Percentiles rank a stretch among this genome's conserved stretches.
Evolutionary conservation across 441 rosid species (phyloP).

Genomic region (Populus hybrid): DNA sequence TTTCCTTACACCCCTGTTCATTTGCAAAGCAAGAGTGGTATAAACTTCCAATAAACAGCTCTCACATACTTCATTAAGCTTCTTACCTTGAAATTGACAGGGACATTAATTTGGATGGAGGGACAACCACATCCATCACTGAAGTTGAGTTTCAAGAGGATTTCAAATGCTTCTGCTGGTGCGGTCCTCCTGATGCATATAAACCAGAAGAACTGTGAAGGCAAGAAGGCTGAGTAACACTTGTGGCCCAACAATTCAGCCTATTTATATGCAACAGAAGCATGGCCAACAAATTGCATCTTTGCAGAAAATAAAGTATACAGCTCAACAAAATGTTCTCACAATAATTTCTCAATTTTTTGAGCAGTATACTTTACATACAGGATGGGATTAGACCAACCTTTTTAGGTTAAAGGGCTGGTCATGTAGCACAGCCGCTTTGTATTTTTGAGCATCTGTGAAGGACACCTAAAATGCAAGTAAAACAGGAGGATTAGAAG

Average conservation of each 20-base stretch:
- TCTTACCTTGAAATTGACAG: constrained; percentile 68
- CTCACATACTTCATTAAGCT: not conserved
- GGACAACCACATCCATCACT: constrained; percentile 78
- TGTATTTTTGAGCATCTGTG: constrained; percentile 62
- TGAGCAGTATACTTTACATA: not conserved
- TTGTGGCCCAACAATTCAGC: not conserved
- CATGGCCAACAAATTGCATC: not conserved
- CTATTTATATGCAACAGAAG: too few species aligned
- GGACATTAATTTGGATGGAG: constrained; percentile 52
- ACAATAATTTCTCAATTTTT: not conserved
- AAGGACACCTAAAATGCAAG: constrained; percentile 57
- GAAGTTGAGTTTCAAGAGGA: constrained; percentile 62
- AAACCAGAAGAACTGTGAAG: constrained; percentile 9
- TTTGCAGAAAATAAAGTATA: not conserved
- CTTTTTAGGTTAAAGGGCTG: constrained; percentile 82
- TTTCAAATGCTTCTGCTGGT: constrained; percentile 57
- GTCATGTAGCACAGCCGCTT: constrained; percentile 61
- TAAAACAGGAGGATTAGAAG: constrained; percentile 16
- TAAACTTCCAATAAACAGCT: not conserved
- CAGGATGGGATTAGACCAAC: constrained; percentile 29
- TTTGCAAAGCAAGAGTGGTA: not conserved
- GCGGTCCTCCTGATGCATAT: constrained; percentile 66
- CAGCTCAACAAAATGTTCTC: not conserved
- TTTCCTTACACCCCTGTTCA: not conserved
- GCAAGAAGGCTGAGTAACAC: not conserved